Evolutionary conservation across 331 rosid genomes (phyloP), one percentile per base, ranked within the genome.

Genomic region (Dryas integrifolia): DNA sequence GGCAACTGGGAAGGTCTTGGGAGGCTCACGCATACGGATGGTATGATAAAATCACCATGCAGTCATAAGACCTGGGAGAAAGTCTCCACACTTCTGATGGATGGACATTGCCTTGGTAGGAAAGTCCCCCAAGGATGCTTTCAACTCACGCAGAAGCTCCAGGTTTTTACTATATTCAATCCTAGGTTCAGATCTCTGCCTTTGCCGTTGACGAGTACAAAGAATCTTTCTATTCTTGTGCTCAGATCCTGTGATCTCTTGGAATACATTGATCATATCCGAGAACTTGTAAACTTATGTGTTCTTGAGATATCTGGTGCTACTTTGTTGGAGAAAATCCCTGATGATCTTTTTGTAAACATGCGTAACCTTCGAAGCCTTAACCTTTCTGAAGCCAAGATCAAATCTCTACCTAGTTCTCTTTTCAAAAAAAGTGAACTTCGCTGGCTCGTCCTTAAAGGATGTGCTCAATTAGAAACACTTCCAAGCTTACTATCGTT

Each of bases 261-360:
- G 50, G 70, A 72, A 15, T 63, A 65, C 0, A 65, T 73, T 53
- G 76, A 58, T 53, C 8, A 0, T 30, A 49, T 80, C 49, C 2
- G 3, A 55, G 13, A 39, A 43, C 79, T 83, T 9, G 0, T 9
- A 9, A 44, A 45, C 49, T 48, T 77, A 52, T 57, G 18, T 3
- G 80, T 74, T 61, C 78, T 80, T 11, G 87, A 83, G 73, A 53
- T 83, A 75, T 83, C 87, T 47, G 72, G 81, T 53, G 79, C 85
- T 16, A 69, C 65, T 46, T 74, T 45, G 62, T 13, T 80, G 67
- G 1, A 53, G 55, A 2, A 15, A 4, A 49, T 77, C 21, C 73
- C 73, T 10, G 24, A 18, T 8, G 6, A 47, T 46, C 40, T 74
- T 18, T 83, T 83, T 62, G 1, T 0, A 16, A 5, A 56, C 6